Conservation (phyloP, 1,139 yeast species). For the Scheffersomyces insectosa region DNA sequence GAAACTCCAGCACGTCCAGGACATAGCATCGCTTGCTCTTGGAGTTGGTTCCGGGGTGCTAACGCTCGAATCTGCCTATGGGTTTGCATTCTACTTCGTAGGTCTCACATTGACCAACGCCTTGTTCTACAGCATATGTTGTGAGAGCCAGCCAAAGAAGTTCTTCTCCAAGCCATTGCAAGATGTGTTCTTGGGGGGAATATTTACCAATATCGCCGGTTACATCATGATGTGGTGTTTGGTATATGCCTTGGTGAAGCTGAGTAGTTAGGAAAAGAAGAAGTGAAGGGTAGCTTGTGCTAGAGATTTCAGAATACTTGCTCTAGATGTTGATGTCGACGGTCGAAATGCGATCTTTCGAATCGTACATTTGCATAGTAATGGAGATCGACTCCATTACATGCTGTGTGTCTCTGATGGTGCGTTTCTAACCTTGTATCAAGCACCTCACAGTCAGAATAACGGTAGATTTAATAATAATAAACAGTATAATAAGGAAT, state of each 20-base stretch:
- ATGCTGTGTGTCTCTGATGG: too few species aligned
- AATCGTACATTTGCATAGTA: neutral
- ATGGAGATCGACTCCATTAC: neutral
- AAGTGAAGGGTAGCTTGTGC: neutral
- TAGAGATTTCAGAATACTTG: neutral
- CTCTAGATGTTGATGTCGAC: neutral
- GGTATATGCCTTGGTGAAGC: constrained; percentile 60
- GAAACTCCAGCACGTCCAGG: constrained; percentile 56
- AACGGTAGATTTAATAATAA: too few species aligned
- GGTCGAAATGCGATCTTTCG: neutral
- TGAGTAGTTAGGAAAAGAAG: constrained; percentile 3
- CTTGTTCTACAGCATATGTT: constrained; percentile 42
- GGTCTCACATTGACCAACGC: constrained; percentile 48
- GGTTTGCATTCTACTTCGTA: constrained; percentile 58
- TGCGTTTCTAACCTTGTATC: too few species aligned
- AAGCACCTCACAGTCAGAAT: too few species aligned
- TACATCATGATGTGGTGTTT: constrained; percentile 85
- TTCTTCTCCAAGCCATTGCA: constrained; percentile 57
- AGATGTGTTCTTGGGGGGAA: constrained; percentile 56
- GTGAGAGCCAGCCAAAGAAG: constrained; percentile 41
- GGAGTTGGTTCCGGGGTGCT: constrained; percentile 77
- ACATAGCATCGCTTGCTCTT: constrained; percentile 61
- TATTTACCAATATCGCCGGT: constrained; percentile 64
- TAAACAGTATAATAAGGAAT: too few species aligned
- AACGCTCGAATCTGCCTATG: constrained; percentile 63